Evolutionary conservation across 139 green algal genomes (phyloP).

Genomic region (Chlamydomonas sp.): DNA sequence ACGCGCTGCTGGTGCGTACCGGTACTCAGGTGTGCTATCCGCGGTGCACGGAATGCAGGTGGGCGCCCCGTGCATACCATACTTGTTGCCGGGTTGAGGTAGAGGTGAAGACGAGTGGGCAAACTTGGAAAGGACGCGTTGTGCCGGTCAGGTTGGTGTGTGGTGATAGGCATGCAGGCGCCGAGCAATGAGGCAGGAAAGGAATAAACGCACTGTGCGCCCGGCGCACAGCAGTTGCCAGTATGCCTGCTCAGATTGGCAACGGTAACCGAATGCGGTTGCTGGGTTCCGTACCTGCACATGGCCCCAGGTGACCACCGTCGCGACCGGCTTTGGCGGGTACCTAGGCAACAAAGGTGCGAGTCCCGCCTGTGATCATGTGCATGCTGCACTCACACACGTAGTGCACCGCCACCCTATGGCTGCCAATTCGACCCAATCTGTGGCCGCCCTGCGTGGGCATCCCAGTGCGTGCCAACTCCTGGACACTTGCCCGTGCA

Average conservation of each 20-base stretch:
- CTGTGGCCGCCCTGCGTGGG: not conserved
- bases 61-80: too few relatives aligned
- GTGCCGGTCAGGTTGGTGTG: not conserved
- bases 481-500: constrained; percentile 13
- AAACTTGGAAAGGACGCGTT: not conserved
- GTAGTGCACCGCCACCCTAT: too few relatives aligned
- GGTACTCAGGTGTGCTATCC: too few relatives aligned
- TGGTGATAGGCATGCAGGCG: too few relatives aligned
- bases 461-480: not conserved
- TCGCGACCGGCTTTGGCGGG: constrained; percentile 78
- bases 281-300: not conserved
- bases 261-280: not conserved
- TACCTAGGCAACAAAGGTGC: constrained; percentile 89
- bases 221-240: too few relatives aligned
- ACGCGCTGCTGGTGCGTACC: too few relatives aligned
- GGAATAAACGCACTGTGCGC: too few relatives aligned
- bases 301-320: constrained; percentile 34
- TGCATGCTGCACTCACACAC: not conserved
- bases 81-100: too few relatives aligned
- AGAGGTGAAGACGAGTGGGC: not conserved
- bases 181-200: too few relatives aligned
- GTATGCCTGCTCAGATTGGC: too few relatives aligned
- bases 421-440: too few relatives aligned
- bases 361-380: not conserved
- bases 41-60: too few relatives aligned